phyloP scores from a whole-genome alignment of 2,329 filamentous ascomycete genomes.

The Fusarium cicatricum region DNA sequence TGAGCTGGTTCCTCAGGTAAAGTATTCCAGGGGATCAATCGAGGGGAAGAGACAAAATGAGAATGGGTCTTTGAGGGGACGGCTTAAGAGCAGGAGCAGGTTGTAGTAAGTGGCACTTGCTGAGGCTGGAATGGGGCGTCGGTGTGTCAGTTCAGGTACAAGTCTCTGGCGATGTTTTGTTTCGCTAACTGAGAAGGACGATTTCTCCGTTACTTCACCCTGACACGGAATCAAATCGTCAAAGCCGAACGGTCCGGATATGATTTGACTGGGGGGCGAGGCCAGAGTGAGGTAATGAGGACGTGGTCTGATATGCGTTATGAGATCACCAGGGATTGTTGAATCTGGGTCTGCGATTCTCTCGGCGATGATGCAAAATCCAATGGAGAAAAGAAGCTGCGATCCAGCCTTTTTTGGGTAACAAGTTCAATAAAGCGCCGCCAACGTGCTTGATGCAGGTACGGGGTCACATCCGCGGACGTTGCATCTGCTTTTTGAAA shows the following conservation, averaged over 20 bases:
- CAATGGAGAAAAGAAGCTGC: background rate
- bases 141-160: constrained; percentile 20
- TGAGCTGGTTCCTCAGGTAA: constrained; percentile 5
- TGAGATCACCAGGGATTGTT: constrained; percentile 33
- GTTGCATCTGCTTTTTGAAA: constrained; percentile 18
- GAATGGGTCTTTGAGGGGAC: constrained; percentile 15
- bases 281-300: constrained; percentile 24
- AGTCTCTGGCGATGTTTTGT: background rate
- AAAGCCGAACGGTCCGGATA: constrained; percentile 19
- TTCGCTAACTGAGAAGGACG: background rate
- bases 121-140: constrained; percentile 11
- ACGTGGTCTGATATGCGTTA: constrained; percentile 40
- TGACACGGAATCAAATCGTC: constrained; percentile 28
- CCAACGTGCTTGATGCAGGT: constrained; percentile 34
- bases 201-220: constrained; percentile 12
- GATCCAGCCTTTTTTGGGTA: background rate
- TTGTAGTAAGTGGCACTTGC: constrained; percentile 27
- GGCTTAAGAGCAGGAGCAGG: constrained; percentile 12
- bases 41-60: constrained; percentile 20
- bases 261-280: constrained; percentile 9
- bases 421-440: constrained; percentile 12
- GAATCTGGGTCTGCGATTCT: constrained; percentile 1
- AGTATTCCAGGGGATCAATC: constrained; percentile 4
- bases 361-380: background rate
- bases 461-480: constrained; percentile 25